phyloP scores from a whole-genome alignment of 2,329 filamentous ascomycete genomes.

The Aureobasidium sp. region DNA sequence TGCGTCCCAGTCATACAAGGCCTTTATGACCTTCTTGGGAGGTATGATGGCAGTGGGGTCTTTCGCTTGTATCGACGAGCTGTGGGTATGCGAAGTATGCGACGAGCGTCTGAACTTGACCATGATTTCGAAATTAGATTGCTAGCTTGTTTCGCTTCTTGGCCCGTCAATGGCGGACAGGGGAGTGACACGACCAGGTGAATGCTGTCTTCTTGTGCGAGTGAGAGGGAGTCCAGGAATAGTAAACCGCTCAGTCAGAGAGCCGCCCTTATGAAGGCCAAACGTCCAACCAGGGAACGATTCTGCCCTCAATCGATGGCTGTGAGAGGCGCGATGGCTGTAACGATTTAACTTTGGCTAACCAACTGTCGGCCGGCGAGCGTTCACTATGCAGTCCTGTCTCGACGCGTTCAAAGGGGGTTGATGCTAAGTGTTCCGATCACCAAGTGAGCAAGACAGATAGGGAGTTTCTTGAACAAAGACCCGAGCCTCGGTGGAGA shows the following conservation, averaged over 20 bases:
- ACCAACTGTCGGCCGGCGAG: background rate
- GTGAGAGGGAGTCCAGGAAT: background rate
- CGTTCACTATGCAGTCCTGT: background rate
- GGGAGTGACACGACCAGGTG: background rate
- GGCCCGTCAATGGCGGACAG: slow-evolving; percentile 1
- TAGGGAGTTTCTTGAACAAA: background rate
- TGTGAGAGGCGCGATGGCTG: background rate
- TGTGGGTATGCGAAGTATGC: slow-evolving; percentile 6
- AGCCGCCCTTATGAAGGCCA: background rate
- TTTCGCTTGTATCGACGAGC: slow-evolving; percentile 70
- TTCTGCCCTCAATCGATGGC: background rate
- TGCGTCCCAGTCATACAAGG: slow-evolving; percentile 86
- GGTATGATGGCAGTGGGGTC: slow-evolving; percentile 82
- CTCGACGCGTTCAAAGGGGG: slow-evolving; percentile 5
- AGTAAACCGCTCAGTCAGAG: background rate
- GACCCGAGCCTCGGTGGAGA: background rate
- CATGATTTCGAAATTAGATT: slow-evolving; percentile 9
- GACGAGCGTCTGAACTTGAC: slow-evolving; percentile 10
- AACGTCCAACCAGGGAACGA: background rate
- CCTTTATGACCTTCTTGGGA: slow-evolving; percentile 96
- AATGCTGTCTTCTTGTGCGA: background rate
- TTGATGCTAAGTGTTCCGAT: background rate
- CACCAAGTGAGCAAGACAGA: background rate
- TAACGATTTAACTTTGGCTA: background rate
- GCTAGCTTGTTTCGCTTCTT: slow-evolving; percentile 13